Evolutionary conservation across 768 basidiomycete species (phyloP).

Genomic region (Termitomyces sp.): DNA sequence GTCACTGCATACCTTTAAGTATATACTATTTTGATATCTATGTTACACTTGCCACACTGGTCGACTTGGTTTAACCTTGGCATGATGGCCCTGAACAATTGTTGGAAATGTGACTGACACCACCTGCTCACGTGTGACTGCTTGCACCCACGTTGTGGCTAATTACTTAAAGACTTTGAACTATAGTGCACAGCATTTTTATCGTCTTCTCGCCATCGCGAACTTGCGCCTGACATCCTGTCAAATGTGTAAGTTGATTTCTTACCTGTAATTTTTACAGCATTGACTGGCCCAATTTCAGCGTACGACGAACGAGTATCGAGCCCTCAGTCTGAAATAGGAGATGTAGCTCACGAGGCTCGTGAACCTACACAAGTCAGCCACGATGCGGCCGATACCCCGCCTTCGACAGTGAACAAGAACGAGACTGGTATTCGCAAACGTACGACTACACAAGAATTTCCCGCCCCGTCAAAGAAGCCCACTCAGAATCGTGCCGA

Average conservation of each 20-base stretch:
- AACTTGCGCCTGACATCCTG: not conserved
- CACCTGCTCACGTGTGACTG: too few relatives aligned
- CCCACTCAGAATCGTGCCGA: not conserved
- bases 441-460: conserved; percentile 3
- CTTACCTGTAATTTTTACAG: not conserved
- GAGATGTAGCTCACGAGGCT: not conserved
- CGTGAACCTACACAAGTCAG: not conserved
- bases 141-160: too few relatives aligned
- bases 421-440: conserved; percentile 1
- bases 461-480: not conserved
- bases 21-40: too few relatives aligned
- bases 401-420: not conserved
- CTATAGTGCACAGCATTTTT: not conserved
- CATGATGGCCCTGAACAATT: too few relatives aligned
- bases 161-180: too few relatives aligned
- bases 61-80: too few relatives aligned
- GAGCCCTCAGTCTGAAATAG: conserved; percentile 2
- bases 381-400: not conserved
- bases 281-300: not conserved
- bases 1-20: too few relatives aligned
- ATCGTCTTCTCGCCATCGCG: not conserved
- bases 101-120: too few relatives aligned
- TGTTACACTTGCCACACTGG: too few relatives aligned
- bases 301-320: not conserved
- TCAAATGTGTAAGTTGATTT: not conserved